These are phyloP conservation scores for Candida ulmi DNA, from an alignment of 805 yeast genomes.

Conservation along the genomic window DNA sequence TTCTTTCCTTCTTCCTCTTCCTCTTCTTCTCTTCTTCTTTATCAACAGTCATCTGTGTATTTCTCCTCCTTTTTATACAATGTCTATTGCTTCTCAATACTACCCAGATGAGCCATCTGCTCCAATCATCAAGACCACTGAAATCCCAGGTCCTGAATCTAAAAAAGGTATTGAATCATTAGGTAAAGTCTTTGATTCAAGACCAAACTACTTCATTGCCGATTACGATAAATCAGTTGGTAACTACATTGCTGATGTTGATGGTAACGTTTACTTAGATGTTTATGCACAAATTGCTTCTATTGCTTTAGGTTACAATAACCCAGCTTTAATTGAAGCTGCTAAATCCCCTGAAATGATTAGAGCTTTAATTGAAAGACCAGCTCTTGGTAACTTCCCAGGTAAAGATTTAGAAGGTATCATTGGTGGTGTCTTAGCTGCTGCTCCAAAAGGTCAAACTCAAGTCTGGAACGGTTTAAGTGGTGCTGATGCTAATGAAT, in stretches of 20 bases:
- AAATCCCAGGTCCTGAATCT: slow-evolving; percentile 76
- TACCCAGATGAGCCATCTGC: slow-evolving; percentile 78
- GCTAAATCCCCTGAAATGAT: slow-evolving; percentile 68
- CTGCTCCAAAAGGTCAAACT: slow-evolving; percentile 75
- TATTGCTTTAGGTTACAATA: slow-evolving; percentile 80
- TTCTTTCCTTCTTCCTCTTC: not conserved
- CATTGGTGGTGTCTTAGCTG: slow-evolving; percentile 37
- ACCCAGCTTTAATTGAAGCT: slow-evolving; percentile 64
- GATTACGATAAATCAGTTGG: slow-evolving; percentile 74
- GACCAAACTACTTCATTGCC: slow-evolving; percentile 69
- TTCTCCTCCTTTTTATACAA: no score
- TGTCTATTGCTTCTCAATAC: slow-evolving; percentile 46
- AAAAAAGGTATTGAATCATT: slow-evolving; percentile 46
- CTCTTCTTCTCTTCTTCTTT: not conserved
- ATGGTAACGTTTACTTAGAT: slow-evolving; percentile 71
- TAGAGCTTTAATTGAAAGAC: slow-evolving; percentile 73
- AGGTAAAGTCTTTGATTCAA: slow-evolving; percentile 59
- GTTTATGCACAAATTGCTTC: slow-evolving; percentile 83
- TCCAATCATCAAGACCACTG: slow-evolving; percentile 55
- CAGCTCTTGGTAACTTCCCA: slow-evolving; percentile 82
- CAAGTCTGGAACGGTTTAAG: slow-evolving; percentile 75
- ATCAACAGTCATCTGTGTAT: no score
- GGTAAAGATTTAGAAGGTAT: slow-evolving; percentile 62
- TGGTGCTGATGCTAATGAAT: slow-evolving; percentile 86
- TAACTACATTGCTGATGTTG: slow-evolving; percentile 76